Conservation (phyloP, 805 yeast genomes). For the Kregervanrija fluxuum region DNA sequence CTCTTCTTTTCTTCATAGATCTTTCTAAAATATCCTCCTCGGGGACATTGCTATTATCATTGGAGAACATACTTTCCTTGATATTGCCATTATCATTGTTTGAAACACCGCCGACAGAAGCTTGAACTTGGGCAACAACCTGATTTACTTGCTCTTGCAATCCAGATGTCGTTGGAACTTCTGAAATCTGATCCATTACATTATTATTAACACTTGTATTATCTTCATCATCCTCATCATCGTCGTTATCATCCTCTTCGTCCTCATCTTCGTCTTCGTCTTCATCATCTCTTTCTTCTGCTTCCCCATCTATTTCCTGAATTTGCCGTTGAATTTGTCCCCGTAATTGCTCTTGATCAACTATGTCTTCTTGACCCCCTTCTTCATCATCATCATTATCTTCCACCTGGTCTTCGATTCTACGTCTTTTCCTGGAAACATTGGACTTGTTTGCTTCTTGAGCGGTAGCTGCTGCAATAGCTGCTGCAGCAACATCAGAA, state of each 20-base stretch:
- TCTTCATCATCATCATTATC: conserved; percentile 1
- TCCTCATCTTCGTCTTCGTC: background rate
- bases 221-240: background rate
- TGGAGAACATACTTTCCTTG: background rate
- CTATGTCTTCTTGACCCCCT: background rate
- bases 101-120: too few species aligned
- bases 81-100: background rate
- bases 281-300: background rate
- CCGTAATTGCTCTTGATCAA: background rate
- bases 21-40: background rate
- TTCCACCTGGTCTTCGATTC: background rate
- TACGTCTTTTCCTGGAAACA: background rate
- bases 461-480: conserved; percentile 33
- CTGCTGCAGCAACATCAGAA: conserved; percentile 11
- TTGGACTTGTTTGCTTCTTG: conserved; percentile 11
- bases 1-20: background rate
- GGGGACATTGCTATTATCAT: too few species aligned
- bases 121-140: too few species aligned
- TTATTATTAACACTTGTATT: background rate
- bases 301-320: background rate
- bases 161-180: too few species aligned
- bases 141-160: too few species aligned
- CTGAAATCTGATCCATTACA: background rate
- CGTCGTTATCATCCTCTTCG: background rate
- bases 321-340: background rate